Evolutionary conservation across 768 basidiomycete species (phyloP).

Genomic region (Tylopilus rubrobrunneus): DNA sequence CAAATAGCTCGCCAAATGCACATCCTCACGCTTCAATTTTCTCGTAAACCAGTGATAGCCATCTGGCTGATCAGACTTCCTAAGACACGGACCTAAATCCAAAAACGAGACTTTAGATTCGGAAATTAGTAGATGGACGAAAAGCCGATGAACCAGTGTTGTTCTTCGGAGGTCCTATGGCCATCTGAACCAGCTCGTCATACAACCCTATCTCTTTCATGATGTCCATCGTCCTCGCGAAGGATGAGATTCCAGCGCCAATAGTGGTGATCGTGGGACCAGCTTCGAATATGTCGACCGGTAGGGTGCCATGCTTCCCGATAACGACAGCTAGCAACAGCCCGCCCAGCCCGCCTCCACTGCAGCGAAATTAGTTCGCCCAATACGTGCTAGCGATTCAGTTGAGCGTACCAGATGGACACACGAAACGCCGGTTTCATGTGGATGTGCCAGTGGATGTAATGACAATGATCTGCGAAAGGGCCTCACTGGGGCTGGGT

Average conservation of each 20-base stretch:
- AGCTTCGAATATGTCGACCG: slow-evolving; percentile 42
- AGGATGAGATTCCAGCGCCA: slow-evolving; percentile 46
- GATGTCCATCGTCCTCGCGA: slow-evolving; percentile 42
- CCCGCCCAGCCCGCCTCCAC: slow-evolving; percentile 39
- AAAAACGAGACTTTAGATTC: neutral
- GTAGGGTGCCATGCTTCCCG: slow-evolving; percentile 20
- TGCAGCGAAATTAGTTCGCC: slow-evolving; percentile 6
- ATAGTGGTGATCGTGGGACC: slow-evolving; percentile 36
- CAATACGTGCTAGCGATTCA: no score
- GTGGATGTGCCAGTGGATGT: neutral
- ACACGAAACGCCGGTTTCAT: slow-evolving; percentile 13
- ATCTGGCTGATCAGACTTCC: slow-evolving; percentile 34
- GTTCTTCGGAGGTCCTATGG: slow-evolving; percentile 15
- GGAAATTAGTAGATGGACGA: neutral
- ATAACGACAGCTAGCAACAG: slow-evolving; percentile 31
- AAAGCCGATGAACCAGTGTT: slow-evolving; percentile 12
- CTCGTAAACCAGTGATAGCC: slow-evolving; percentile 28
- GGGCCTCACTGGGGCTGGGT: no score
- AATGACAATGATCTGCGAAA: neutral
- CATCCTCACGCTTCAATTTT: slow-evolving; percentile 21
- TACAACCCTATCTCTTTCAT: no score
- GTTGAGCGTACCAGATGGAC: slow-evolving; percentile 14
- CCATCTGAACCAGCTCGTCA: slow-evolving; percentile 26
- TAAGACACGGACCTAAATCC: slow-evolving; percentile 20
- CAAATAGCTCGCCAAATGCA: neutral